Evolutionary conservation across 2,329 filamentous ascomycete genomes (phyloP).

Genomic region (Trichoderma atroviride): DNA sequence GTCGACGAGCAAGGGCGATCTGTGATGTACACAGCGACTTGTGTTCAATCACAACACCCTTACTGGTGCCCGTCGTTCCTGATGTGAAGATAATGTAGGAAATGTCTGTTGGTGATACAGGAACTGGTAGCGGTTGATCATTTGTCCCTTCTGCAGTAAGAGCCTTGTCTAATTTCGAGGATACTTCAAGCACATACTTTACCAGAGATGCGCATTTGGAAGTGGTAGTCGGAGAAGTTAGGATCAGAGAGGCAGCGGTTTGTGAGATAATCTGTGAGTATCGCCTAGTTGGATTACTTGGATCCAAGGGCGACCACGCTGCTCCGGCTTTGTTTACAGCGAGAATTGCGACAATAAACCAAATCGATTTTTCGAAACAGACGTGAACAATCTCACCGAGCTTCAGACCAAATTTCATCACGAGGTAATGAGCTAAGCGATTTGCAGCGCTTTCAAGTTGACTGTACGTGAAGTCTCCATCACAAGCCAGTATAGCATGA

Average conservation of each 20-base stretch:
- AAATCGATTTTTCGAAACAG: constrained; percentile 25
- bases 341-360: constrained; percentile 28
- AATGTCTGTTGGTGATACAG: neutral
- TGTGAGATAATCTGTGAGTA: constrained; percentile 9
- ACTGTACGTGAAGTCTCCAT: constrained; percentile 42
- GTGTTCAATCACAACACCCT: constrained; percentile 23
- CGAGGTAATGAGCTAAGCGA: constrained; percentile 22
- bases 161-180: neutral
- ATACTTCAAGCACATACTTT: neutral
- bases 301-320: constrained; percentile 26
- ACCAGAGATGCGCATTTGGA: neutral
- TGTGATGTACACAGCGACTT: neutral
- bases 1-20: neutral
- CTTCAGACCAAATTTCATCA: constrained; percentile 26
- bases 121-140: neutral
- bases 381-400: constrained; percentile 5
- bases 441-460: constrained; percentile 34
- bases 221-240: neutral
- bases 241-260: neutral
- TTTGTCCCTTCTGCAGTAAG: neutral
- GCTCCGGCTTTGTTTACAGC: constrained; percentile 29
- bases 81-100: constrained; percentile 25
- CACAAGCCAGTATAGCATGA: constrained; percentile 2
- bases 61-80: constrained; percentile 23
- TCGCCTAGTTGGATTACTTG: neutral